phyloP scores from a whole-genome alignment of 2,329 filamentous ascomycete species.

The Beauveria sp. region DNA sequence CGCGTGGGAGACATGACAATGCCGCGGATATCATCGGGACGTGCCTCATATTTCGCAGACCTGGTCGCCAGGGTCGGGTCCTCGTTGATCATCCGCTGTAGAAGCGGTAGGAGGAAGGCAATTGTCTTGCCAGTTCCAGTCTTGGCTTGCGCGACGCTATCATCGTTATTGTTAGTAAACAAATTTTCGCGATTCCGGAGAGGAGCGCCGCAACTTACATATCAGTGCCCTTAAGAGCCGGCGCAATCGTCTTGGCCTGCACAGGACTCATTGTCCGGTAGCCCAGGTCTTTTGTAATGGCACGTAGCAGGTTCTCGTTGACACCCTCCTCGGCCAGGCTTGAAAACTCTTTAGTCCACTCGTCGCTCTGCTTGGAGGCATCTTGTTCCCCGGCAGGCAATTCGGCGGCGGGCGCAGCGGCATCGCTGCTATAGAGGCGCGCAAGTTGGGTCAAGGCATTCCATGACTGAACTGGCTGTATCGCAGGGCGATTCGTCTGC shows the following conservation, averaged over 20 bases:
- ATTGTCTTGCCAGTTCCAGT: slow-evolving; percentile 97
- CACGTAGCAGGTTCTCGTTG: slow-evolving; percentile 55
- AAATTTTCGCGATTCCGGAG: not conserved
- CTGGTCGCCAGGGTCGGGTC: slow-evolving; percentile 53
- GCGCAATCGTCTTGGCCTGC: slow-evolving; percentile 73
- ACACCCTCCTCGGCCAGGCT: slow-evolving; percentile 44
- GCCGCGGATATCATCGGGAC: slow-evolving; percentile 55
- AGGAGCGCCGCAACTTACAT: slow-evolving; percentile 54
- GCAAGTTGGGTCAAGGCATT: slow-evolving; percentile 19
- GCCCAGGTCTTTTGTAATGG: slow-evolving; percentile 64
- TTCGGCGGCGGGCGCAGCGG: slow-evolving; percentile 21
- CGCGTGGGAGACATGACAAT: slow-evolving; percentile 73
- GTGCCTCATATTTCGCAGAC: slow-evolving; percentile 26
- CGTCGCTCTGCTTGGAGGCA: not conserved
- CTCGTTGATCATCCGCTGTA: slow-evolving; percentile 67
- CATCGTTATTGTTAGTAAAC: not conserved
- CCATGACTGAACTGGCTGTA: slow-evolving; percentile 17
- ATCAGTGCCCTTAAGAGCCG: slow-evolving; percentile 72
- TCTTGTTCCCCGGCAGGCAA: not conserved
- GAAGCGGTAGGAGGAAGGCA: slow-evolving; percentile 78
- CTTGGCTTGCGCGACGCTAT: slow-evolving; percentile 82
- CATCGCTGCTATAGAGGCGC: slow-evolving; percentile 34
- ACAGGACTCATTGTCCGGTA: slow-evolving; percentile 89
- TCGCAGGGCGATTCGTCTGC: slow-evolving; percentile 13
- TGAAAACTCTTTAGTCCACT: slow-evolving; percentile 28